phyloP scores from a whole-genome alignment of 23 red algal genomes.

The Gracilaria caudata region DNA sequence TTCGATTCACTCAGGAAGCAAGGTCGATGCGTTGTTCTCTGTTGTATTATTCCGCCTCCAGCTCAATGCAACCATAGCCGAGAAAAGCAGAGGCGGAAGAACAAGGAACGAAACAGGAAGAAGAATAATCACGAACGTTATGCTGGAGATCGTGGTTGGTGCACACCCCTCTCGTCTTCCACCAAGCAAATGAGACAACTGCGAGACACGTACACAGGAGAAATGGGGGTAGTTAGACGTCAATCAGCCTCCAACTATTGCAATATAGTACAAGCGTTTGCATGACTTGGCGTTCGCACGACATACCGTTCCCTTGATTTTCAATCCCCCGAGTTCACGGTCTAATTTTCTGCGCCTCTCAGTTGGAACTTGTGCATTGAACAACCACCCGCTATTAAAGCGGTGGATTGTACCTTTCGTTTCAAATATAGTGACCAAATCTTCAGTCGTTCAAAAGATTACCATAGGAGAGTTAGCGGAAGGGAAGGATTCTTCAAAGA shows the following conservation, averaged over 20 bases:
- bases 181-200: background rate
- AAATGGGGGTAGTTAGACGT: background rate
- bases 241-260: background rate
- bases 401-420: conserved; percentile 25
- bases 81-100: conserved; percentile 8
- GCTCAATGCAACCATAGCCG: background rate
- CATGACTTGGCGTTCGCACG: background rate
- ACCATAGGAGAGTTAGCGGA: background rate
- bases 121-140: background rate
- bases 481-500: background rate
- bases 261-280: background rate
- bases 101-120: conserved; percentile 10
- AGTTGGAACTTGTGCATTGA: conserved; percentile 2
- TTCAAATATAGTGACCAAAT: conserved; percentile 26
- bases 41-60: background rate
- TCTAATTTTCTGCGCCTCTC: conserved; percentile 29
- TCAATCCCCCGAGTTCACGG: conserved; percentile 13
- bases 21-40: background rate
- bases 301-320: conserved; percentile 30
- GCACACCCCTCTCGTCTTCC: background rate
- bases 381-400: conserved; percentile 51
- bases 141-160: background rate
- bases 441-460: background rate
- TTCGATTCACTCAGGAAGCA: background rate
- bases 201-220: background rate